phyloP scores from a whole-genome alignment of 2,329 filamentous ascomycete species.

The Fusarium sp. region DNA sequence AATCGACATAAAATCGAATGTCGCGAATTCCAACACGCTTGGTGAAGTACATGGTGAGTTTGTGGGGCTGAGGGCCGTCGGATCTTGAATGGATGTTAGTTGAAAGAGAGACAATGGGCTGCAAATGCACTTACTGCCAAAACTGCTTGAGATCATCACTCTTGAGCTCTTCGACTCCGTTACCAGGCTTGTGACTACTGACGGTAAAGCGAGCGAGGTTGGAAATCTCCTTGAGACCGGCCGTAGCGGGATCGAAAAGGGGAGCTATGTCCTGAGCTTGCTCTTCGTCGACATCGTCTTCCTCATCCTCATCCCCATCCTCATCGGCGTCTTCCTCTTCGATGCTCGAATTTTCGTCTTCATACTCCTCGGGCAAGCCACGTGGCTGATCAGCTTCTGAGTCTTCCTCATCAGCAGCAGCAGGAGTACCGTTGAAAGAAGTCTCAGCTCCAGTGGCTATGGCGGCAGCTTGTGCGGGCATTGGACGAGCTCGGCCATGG shows the following conservation, averaged over 20 bases:
- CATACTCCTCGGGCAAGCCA: slow-evolving; percentile 49
- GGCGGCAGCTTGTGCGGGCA: slow-evolving; percentile 19
- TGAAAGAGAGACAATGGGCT: neutral
- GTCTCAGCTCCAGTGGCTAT: slow-evolving; percentile 46
- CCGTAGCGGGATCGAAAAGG: slow-evolving; percentile 66
- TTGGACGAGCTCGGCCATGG: slow-evolving; percentile 46
- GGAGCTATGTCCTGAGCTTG: slow-evolving; percentile 42
- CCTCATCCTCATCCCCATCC: slow-evolving; percentile 19
- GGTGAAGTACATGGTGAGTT: slow-evolving; percentile 86
- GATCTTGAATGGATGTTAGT: slow-evolving; percentile 62
- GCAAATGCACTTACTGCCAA: slow-evolving; percentile 75
- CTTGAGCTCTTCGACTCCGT: slow-evolving; percentile 80
- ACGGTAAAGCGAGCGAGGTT: slow-evolving; percentile 87
- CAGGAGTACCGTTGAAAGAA: slow-evolving; percentile 46
- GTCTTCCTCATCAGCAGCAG: slow-evolving; percentile 32
- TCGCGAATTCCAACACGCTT: slow-evolving; percentile 83
- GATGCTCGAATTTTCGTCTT: slow-evolving; percentile 47
- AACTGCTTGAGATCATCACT: slow-evolving; percentile 78
- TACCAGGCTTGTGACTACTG: slow-evolving; percentile 83
- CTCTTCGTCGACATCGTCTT: slow-evolving; percentile 44
- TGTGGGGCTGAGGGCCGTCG: slow-evolving; percentile 85
- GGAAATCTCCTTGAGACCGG: slow-evolving; percentile 82
- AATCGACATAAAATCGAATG: slow-evolving; percentile 89
- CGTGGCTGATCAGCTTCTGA: slow-evolving; percentile 19
- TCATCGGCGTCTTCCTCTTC: slow-evolving; percentile 53